These are phyloP conservation scores for Apodospora peruviana DNA, from an alignment of 495 filamentous ascomycete species.

Conservation along the genomic window DNA sequence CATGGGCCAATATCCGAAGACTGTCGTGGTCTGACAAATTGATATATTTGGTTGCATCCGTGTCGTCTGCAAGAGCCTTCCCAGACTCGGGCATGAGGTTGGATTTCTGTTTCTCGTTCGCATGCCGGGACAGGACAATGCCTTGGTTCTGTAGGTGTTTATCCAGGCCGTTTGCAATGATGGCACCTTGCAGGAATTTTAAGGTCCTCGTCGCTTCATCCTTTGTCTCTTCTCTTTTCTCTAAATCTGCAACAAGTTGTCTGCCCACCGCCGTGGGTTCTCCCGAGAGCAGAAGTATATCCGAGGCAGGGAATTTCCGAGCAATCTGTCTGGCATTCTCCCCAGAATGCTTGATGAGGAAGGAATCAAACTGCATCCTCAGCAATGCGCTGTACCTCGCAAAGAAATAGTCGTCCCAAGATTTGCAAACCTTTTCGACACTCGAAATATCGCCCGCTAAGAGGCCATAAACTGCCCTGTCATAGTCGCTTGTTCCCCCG, in stretches of 20 bases:
- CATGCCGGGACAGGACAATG: conserved; percentile 46
- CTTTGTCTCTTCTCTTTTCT: conserved; percentile 37
- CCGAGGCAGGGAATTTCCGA: conserved; percentile 44
- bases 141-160: conserved; percentile 55
- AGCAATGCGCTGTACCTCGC: conserved; percentile 81
- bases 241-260: conserved; percentile 46
- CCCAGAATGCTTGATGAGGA: conserved; percentile 44
- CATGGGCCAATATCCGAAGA: conserved; percentile 58
- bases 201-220: conserved; percentile 48
- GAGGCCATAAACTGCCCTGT: conserved; percentile 83
- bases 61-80: conserved; percentile 17
- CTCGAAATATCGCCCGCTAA: conserved; percentile 76
- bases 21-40: conserved; percentile 48
- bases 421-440: conserved; percentile 67
- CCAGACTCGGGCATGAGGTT: conserved; percentile 40
- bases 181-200: conserved; percentile 61
- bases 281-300: conserved; percentile 46
- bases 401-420: conserved; percentile 90
- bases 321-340: conserved; percentile 31
- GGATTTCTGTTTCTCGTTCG: conserved; percentile 44
- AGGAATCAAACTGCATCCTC: conserved; percentile 60
- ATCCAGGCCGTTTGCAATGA: conserved; percentile 54
- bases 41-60: conserved; percentile 39
- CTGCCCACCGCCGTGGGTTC: conserved; percentile 43
- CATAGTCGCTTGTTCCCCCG: conserved; percentile 64